Percentiles rank a stretch among this genome's conserved stretches.
These are phyloP conservation scores for Pythium periplocum DNA, from an alignment of 352 stramenopile species.

Conservation along the genomic window DNA sequence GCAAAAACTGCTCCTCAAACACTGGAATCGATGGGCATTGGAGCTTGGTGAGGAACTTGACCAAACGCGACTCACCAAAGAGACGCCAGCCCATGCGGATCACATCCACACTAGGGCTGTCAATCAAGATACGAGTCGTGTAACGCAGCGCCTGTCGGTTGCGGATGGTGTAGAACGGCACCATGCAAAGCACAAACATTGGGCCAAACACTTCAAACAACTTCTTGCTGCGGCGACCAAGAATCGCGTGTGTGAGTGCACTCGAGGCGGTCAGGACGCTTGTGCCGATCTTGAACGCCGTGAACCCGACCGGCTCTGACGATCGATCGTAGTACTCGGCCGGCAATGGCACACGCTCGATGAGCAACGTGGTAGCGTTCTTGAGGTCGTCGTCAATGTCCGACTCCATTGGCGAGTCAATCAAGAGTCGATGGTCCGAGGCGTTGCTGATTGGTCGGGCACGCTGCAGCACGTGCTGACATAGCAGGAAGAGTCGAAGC, in stretches of 20 bases:
- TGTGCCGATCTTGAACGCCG: constrained; percentile 76
- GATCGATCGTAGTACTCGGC: constrained; percentile 83
- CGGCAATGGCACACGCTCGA: constrained; percentile 76
- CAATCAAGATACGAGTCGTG: constrained; percentile 74
- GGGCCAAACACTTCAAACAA: constrained; percentile 55
- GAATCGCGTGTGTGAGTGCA: constrained; percentile 67
- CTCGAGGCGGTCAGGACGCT: constrained; percentile 75
- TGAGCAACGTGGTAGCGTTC: constrained; percentile 70
- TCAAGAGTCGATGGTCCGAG: constrained; percentile 73
- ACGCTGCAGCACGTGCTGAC: constrained; percentile 78
- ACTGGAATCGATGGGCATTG: constrained; percentile 64
- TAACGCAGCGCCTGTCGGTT: constrained; percentile 62
- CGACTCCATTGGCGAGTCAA: constrained; percentile 78
- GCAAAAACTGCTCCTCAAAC: constrained; percentile 58
- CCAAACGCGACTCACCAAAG: constrained; percentile 76
- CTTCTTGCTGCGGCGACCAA: constrained; percentile 60
- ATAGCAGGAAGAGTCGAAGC: constrained; percentile 73
- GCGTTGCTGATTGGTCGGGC: constrained; percentile 60
- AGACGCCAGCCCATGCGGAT: constrained; percentile 82
- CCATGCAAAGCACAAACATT: constrained; percentile 51
- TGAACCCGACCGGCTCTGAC: constrained; percentile 74
- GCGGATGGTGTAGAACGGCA: constrained; percentile 84
- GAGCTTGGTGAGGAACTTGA: constrained; percentile 56
- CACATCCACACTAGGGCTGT: constrained; percentile 76
- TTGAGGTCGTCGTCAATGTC: constrained; percentile 88